Conservation (phyloP, 108 stramenopile genomes). For the Discostella stelligeroides region DNA sequence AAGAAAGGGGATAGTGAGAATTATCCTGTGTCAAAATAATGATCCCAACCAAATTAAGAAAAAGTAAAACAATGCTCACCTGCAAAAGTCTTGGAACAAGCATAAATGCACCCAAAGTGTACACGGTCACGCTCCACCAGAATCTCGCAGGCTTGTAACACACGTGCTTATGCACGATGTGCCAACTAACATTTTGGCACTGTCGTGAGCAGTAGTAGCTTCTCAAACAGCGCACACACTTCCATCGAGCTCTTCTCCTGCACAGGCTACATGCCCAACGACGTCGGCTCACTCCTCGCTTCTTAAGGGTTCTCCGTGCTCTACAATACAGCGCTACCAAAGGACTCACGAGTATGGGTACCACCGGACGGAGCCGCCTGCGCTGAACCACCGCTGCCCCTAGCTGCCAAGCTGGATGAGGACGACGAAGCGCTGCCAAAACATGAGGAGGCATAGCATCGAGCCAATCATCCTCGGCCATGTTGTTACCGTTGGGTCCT, state of each 20-base stretch:
- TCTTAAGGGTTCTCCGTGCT: constrained; percentile 81
- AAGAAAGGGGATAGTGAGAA: too few relatives aligned
- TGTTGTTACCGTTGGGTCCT: constrained; percentile 20
- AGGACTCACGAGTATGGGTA: constrained; percentile 80
- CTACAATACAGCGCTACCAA: constrained; percentile 85
- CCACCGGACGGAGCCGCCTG: constrained; percentile 76
- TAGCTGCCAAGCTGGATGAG: constrained; percentile 86
- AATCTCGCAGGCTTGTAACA: constrained; percentile 89
- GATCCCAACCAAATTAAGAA: not conserved
- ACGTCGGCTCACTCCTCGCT: constrained; percentile 82
- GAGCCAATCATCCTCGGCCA: constrained; percentile 78
- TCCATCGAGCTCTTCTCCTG: constrained; percentile 86
- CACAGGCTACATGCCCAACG: constrained; percentile 93
- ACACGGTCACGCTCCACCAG: constrained; percentile 75
- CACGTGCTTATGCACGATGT: constrained; percentile 92
- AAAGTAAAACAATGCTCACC: constrained; percentile 18
- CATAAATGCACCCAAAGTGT: constrained; percentile 52
- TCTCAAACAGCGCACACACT: constrained; percentile 89
- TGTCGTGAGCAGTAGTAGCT: constrained; percentile 90
- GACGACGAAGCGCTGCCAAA: constrained; percentile 76
- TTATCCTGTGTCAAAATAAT: too few relatives aligned
- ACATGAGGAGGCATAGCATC: constrained; percentile 94
- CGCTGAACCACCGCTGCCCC: constrained; percentile 74
- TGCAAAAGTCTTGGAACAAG: constrained; percentile 72
- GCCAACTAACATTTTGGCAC: constrained; percentile 94